Evolutionary conservation across 768 basidiomycete species (phyloP).

Genomic region (Calocybe indica): DNA sequence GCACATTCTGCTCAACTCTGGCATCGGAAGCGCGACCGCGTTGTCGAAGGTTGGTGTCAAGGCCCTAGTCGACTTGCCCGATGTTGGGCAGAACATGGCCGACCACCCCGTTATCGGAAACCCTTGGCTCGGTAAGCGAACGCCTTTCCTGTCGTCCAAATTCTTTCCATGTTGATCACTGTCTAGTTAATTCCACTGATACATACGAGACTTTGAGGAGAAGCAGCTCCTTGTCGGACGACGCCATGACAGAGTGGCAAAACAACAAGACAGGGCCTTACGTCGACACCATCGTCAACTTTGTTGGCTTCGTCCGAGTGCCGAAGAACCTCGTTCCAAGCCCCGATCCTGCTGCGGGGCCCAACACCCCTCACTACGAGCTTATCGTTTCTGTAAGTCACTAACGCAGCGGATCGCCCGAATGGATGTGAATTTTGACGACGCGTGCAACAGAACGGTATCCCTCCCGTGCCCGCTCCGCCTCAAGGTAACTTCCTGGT

Average conservation of each 20-base stretch:
- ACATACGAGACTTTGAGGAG: background rate
- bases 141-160: background rate
- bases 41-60: background rate
- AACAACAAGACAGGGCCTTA: conserved; percentile 15
- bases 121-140: conserved; percentile 16
- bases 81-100: conserved; percentile 1
- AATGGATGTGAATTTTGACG: background rate
- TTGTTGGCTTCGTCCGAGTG: conserved; percentile 17
- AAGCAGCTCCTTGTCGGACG: background rate
- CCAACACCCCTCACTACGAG: conserved; percentile 27
- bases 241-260: conserved; percentile 11
- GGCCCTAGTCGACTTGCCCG: background rate
- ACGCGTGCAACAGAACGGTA: conserved; percentile 4
- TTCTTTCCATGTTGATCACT: no score
- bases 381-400: conserved; percentile 21
- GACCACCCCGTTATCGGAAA: background rate
- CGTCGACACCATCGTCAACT: conserved; percentile 13
- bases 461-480: conserved; percentile 9
- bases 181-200: background rate
- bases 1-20: conserved; percentile 4
- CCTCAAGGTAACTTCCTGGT: conserved; percentile 10
- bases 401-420: background rate
- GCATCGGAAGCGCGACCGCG: background rate
- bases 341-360: conserved; percentile 26
- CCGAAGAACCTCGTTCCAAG: conserved; percentile 12